Base-by-base conservation (phyloP, 768 basidiomycete species). In the Podaxis pistillaris region DNA sequence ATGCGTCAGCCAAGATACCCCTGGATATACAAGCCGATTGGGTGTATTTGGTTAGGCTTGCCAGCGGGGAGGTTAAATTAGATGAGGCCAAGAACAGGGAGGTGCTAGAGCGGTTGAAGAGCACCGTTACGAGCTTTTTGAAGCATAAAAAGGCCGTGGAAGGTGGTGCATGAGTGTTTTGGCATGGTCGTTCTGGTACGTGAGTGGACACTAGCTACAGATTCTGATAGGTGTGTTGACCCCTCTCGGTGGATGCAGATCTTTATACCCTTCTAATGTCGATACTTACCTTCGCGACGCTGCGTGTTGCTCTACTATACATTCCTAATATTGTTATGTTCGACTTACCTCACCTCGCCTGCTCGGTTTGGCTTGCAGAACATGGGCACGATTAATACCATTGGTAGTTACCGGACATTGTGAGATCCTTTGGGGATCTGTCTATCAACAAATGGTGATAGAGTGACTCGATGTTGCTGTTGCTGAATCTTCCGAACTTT, bases 21-120 rank as follows among this genome's bases (percentile, higher is more conserved):
- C 80, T 96, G 2, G 83, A 86, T 36, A 86, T 87, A 1, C 96
- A 96, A 71, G 94, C 95, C 1, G 96, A 98, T 73, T 96, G 97
- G 71, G 86, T 83, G 0, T 96, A 89, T 73, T 80, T 98, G 50
- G 79, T 84, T 66, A 83, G 82, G 53, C 70, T 91, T 33, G 89
- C 81, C 8, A 82, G 73, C 3, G 88, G 88, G 4, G 77, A 82
- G 64, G 61, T 76, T 4, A 69, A 77, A 51, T 70, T 90, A 65
- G 79, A 80, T 19, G 70, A 75, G 3, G 82, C 82, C 15, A 79
- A 81, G 67, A 77, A 76, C 62, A 77, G 76, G 66, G 83, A 87
- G 67, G 75, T 89, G 11, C 69, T 93, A 54, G 76, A 64, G 54
- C 73, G 81, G 47, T 68, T 93, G 71, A 90, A 83, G 68, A 60